Percentiles rank a stretch among this genome's conserved stretches.
phyloP scores from a whole-genome alignment of 352 stramenopile genomes.

The Phytophthora sp. region DNA sequence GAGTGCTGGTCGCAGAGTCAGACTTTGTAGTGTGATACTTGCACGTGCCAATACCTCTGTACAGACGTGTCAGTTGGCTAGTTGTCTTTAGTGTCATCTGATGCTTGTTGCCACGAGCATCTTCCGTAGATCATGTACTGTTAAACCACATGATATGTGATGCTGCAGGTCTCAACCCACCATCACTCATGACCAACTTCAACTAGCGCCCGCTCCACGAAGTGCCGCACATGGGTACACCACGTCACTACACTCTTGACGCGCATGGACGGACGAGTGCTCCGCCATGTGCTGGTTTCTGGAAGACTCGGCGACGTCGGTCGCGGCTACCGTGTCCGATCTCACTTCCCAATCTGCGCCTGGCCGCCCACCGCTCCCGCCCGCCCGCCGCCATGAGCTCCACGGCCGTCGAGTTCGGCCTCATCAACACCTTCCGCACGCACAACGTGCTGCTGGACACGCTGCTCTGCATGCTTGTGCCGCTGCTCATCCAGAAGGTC shows the following conservation, averaged over 20 bases:
- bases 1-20: background rate
- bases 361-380: no score
- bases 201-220: conserved; percentile 10
- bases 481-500: conserved; percentile 53
- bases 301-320: no score
- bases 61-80: background rate
- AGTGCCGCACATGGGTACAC: conserved; percentile 21
- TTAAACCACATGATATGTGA: background rate
- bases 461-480: conserved; percentile 64
- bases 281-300: background rate
- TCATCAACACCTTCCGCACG: conserved; percentile 64
- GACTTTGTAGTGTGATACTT: background rate
- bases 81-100: background rate
- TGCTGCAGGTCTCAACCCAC: conserved; percentile 24
- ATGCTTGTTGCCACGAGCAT: background rate
- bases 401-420: conserved; percentile 49
- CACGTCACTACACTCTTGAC: conserved; percentile 7
- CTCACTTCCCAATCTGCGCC: conserved; percentile 22
- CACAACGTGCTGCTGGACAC: conserved; percentile 57
- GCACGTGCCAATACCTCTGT: background rate
- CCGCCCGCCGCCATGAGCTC: conserved; percentile 32
- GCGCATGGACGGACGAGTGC: no score
- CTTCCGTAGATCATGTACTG: background rate
- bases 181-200: conserved; percentile 29
- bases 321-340: no score